Base-by-base conservation (phyloP, 768 basidiomycete genomes). In the Suillus ampliporus region DNA sequence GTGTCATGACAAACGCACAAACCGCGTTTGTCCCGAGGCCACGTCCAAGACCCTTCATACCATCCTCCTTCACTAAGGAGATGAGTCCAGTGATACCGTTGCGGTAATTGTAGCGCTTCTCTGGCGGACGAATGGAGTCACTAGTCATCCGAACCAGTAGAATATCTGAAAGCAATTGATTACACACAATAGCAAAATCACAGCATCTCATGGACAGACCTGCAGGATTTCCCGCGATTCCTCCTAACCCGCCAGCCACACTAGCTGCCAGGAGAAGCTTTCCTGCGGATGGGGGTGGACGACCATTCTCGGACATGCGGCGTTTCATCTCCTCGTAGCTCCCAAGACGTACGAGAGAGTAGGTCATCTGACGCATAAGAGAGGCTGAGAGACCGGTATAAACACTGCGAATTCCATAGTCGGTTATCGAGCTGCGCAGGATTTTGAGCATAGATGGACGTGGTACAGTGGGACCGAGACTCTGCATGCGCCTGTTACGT, bases 361-460 rank as follows among this genome's bases (percentile, higher is more conserved):
- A 96, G 11, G 92, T 89, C 93, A 95, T 94, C 77, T 96, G 94
- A 57, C 94, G 85, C 74, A 95, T 80, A 26, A 94, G 75, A 3
- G 94, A 92, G 5, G 94, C 94, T 6, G 89, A 87, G 38, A 95
- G 82, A 26, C 94, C 94, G 13, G 89, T 87, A 68, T 92, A 95
- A 28, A 95, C 76, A 64, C 91, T 91, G 61, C 83, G 82, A 65
- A 93, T 71, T 65, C 94, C 94, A 21, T 86, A 85, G 65, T 87
- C 80, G 17, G 81, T 76, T 38, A 95, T 77, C 17, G 93, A 90
- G 60, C 77, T 78, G 51, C 84, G 84, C 51, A 95, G 79, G 23
- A 91, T 85, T 41, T 80, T 77, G 62, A 91, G 68, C 72, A 87
- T 91, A 6, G 91, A 91, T 28, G 87, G 86, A 65, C 82, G 84